A percentile compares a stretch with the other conserved stretches of the same genome.
Evolutionary conservation across 2,329 filamentous ascomycete species (phyloP).

Genomic region (Aureobasidium leucospermi): DNA sequence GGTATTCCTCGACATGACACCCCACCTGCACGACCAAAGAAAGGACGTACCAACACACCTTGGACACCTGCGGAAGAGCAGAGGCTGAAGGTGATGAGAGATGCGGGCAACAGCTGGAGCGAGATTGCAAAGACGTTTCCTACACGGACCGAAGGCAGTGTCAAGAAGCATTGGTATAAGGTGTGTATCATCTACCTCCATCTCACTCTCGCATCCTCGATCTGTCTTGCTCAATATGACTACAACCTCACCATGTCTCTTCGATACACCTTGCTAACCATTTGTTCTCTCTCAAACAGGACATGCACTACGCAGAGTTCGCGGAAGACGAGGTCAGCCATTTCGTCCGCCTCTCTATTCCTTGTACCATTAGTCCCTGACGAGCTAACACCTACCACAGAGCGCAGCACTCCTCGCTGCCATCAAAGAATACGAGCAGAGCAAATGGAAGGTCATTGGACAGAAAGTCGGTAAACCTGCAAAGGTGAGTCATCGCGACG

Average conservation of each 20-base stretch:
- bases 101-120: constrained; percentile 89
- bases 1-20: constrained; percentile 7
- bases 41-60: constrained; percentile 95
- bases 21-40: constrained; percentile 51
- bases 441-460: constrained; percentile 97
- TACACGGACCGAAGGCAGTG: constrained; percentile 86
- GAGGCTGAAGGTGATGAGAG: constrained; percentile 86
- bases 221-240: background rate
- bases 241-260: background rate
- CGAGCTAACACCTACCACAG: constrained; percentile 11
- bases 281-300: constrained; percentile 43
- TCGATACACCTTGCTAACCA: constrained; percentile 20
- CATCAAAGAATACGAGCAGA: constrained; percentile 97
- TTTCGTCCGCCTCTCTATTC: constrained; percentile 33
- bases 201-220: background rate
- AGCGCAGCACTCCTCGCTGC: constrained; percentile 66
- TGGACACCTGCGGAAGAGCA: constrained; percentile 96
- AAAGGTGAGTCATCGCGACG: constrained; percentile 52
- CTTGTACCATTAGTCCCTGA: background rate
- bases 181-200: constrained; percentile 37
- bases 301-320: constrained; percentile 99
- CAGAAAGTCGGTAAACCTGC: constrained; percentile 96
- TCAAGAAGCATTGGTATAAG: constrained; percentile 99
- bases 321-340: constrained; percentile 83
- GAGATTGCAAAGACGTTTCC: constrained; percentile 99